Conservation (phyloP, 2,329 filamentous ascomycete species). For the Epichloe gansuensis region DNA sequence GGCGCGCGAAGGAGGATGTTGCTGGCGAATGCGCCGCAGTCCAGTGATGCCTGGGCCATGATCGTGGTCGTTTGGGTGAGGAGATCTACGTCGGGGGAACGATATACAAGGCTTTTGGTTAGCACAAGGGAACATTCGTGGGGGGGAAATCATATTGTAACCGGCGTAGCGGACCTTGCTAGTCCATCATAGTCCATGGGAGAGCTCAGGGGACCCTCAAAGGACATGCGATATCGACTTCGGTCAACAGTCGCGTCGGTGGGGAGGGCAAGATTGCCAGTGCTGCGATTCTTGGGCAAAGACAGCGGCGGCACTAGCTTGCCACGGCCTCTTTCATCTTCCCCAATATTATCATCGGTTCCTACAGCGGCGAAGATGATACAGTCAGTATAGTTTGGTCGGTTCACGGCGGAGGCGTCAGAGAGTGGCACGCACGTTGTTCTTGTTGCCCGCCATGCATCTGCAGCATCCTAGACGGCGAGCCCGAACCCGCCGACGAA, state of each 20-base stretch:
- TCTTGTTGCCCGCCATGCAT: conserved; percentile 29
- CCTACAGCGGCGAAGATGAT: conserved; percentile 16
- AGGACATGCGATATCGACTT: conserved; percentile 57
- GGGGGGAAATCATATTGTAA: conserved; percentile 14
- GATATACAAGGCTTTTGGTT: background rate
- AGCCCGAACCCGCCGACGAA: conserved; percentile 8
- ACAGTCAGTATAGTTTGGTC: conserved; percentile 4
- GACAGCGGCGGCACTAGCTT: conserved; percentile 34
- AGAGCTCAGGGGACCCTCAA: conserved; percentile 53
- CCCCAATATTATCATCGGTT: conserved; percentile 19
- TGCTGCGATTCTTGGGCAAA: conserved; percentile 52
- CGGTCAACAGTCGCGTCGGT: conserved; percentile 39
- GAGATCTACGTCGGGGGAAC: conserved; percentile 44
- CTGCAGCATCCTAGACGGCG: conserved; percentile 29
- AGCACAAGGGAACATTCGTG: background rate
- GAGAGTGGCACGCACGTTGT: conserved; percentile 21
- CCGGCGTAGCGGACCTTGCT: conserved; percentile 46
- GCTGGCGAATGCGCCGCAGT: conserved; percentile 85
- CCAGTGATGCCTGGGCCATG: conserved; percentile 77
- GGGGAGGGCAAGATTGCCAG: conserved; percentile 43
- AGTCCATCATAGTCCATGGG: conserved; percentile 53
- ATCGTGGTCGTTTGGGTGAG: conserved; percentile 74
- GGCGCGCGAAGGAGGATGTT: conserved; percentile 49
- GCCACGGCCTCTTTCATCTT: conserved; percentile 29
- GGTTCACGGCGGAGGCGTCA: background rate